A percentile compares a stretch with the other conserved stretches of the same genome.
phyloP scores from a whole-genome alignment of 352 stramenopile genomes.

The Phytophthora boehmeriae region DNA sequence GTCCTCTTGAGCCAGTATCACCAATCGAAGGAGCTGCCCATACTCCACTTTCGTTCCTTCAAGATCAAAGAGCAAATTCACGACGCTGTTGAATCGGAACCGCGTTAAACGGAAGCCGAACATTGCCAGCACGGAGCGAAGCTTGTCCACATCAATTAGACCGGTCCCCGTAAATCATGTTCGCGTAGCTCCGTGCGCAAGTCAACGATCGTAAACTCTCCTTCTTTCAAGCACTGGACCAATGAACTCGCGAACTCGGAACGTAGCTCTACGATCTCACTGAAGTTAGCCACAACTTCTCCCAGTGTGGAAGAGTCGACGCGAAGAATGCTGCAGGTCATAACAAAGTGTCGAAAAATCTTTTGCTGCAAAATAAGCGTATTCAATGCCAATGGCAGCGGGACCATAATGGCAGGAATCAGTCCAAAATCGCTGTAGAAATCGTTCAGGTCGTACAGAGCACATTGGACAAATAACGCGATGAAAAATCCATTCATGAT shows the following conservation, averaged over 20 bases:
- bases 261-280: slow-evolving; percentile 54
- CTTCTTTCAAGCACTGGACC: slow-evolving; percentile 19
- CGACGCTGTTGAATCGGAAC: slow-evolving; percentile 64
- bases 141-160: slow-evolving; percentile 38
- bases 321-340: slow-evolving; percentile 59
- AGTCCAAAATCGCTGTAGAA: slow-evolving; percentile 24
- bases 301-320: slow-evolving; percentile 51
- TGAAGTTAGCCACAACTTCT: slow-evolving; percentile 61
- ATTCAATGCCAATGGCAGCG: slow-evolving; percentile 54
- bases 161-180: slow-evolving; percentile 26
- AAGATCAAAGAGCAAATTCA: slow-evolving; percentile 50
- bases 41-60: slow-evolving; percentile 48
- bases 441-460: slow-evolving; percentile 47
- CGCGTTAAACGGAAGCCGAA: slow-evolving; percentile 55
- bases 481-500: slow-evolving; percentile 74
- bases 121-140: slow-evolving; percentile 40
- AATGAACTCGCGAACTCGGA: slow-evolving; percentile 47
- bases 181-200: slow-evolving; percentile 29
- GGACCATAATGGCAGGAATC: slow-evolving; percentile 32
- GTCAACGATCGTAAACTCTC: slow-evolving; percentile 26
- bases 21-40: slow-evolving; percentile 44
- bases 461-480: slow-evolving; percentile 56
- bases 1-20: slow-evolving; percentile 36
- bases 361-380: slow-evolving; percentile 52
- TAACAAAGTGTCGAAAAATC: slow-evolving; percentile 64